Conservation (phyloP, 2,329 filamentous ascomycete species). For the Ceratocystis variospora region DNA sequence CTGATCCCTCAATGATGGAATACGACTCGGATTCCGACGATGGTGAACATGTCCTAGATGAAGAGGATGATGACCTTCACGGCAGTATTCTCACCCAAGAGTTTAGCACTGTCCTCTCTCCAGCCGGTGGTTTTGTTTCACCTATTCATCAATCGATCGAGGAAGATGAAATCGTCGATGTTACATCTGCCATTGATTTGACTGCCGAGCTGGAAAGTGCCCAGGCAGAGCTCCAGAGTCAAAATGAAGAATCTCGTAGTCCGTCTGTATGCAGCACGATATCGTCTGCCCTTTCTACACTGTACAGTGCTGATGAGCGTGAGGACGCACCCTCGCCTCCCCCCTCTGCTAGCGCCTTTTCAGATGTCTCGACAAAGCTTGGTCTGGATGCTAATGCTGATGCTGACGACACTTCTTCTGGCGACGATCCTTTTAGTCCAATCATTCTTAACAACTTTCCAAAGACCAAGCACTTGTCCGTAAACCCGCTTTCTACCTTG, state of each 20-base stretch:
- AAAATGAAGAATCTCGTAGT: not conserved
- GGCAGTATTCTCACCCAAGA: conserved; percentile 15
- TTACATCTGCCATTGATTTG: not conserved
- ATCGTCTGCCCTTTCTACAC: conserved; percentile 42
- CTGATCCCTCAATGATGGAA: not conserved
- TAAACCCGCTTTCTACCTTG: not conserved
- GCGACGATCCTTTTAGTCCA: conserved; percentile 11
- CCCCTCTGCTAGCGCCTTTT: conserved; percentile 1
- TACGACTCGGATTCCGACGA: conserved; percentile 9
- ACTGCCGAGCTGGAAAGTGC: not conserved
- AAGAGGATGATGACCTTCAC: conserved; percentile 1
- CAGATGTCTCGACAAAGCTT: conserved; percentile 11
- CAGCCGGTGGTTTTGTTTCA: conserved; percentile 11
- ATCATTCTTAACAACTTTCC: conserved; percentile 13
- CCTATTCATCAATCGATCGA: conserved; percentile 8
- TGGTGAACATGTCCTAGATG: not conserved
- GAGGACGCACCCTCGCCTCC: conserved; percentile 24
- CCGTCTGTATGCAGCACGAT: conserved; percentile 29
- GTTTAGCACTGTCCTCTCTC: conserved; percentile 16
- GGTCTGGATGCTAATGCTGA: not conserved
- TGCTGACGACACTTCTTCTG: conserved; percentile 1
- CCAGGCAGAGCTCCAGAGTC: not conserved
- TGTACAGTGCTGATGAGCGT: conserved; percentile 41
- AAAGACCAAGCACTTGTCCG: conserved; percentile 17
- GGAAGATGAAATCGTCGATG: not conserved